Evolutionary conservation across 352 stramenopile genomes (phyloP).

Genomic region (Phytophthora syringae): DNA sequence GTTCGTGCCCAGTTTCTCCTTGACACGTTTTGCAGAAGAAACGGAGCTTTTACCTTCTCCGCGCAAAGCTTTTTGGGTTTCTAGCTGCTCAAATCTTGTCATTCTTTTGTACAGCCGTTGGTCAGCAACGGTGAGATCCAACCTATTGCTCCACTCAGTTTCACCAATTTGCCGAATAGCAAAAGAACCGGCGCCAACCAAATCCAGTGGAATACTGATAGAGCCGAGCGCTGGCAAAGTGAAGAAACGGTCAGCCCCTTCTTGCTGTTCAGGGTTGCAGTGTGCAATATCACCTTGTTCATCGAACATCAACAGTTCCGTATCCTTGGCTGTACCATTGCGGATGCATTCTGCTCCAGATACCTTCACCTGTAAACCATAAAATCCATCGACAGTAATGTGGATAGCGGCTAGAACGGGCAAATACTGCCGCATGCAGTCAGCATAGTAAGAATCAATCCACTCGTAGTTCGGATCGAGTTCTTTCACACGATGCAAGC

Average conservation of each 20-base stretch:
- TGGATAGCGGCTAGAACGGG: constrained; percentile 75
- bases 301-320: constrained; percentile 75
- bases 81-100: constrained; percentile 72
- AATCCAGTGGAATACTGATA: constrained; percentile 76
- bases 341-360: constrained; percentile 73
- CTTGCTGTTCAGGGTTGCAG: constrained; percentile 67
- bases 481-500: constrained; percentile 70
- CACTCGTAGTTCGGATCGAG: constrained; percentile 83
- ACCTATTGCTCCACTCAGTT: constrained; percentile 84
- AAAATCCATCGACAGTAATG: constrained; percentile 73
- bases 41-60: constrained; percentile 50
- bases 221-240: constrained; percentile 55
- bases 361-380: constrained; percentile 82
- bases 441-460: constrained; percentile 83
- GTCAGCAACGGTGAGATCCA: constrained; percentile 72
- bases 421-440: constrained; percentile 73
- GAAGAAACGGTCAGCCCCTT: constrained; percentile 58
- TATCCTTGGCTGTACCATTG: constrained; percentile 82
- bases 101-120: constrained; percentile 80
- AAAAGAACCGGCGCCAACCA: constrained; percentile 75
- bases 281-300: constrained; percentile 48
- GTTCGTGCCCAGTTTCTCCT: constrained; percentile 75
- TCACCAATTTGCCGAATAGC: constrained; percentile 87
- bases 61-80: constrained; percentile 67
- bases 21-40: constrained; percentile 60